Conservation (phyloP, 2,329 filamentous ascomycete genomes). For the Neonectria hederae region DNA sequence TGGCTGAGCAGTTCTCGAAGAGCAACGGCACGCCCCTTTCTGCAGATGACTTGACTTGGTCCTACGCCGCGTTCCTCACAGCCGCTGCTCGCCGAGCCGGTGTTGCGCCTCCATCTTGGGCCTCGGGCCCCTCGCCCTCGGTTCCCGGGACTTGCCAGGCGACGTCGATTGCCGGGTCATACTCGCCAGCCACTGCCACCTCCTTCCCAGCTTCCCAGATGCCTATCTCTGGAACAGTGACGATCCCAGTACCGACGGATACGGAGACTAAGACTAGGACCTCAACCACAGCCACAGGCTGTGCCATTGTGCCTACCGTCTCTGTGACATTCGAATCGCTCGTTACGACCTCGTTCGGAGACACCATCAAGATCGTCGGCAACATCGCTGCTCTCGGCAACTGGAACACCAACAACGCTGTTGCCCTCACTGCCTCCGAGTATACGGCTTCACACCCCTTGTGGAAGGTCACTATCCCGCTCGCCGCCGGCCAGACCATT, state of each 20-base stretch:
- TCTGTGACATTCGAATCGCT: constrained; percentile 70
- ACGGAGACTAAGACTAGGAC: constrained; percentile 35
- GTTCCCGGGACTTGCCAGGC: constrained; percentile 60
- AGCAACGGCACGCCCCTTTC: constrained; percentile 64
- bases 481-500: constrained; percentile 65
- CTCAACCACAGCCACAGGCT: constrained; percentile 47
- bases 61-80: constrained; percentile 75
- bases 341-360: constrained; percentile 66
- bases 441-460: constrained; percentile 69
- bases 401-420: constrained; percentile 66
- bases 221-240: constrained; percentile 47
- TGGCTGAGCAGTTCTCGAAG: constrained; percentile 74
- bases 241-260: constrained; percentile 44
- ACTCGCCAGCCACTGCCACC: constrained; percentile 58
- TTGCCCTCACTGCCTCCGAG: constrained; percentile 64
- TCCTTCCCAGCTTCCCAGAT: constrained; percentile 62
- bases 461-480: constrained; percentile 66
- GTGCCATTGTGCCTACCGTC: constrained; percentile 55
- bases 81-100: constrained; percentile 66
- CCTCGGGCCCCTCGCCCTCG: constrained; percentile 51
- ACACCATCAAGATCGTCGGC: constrained; percentile 73
- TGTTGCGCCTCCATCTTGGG: constrained; percentile 67
- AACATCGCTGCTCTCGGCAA: constrained; percentile 66
- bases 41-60: constrained; percentile 76
- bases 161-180: constrained; percentile 59